Evolutionary conservation across 2,329 filamentous ascomycete species (phyloP).

Genomic region (Aspergillus versicolor): DNA sequence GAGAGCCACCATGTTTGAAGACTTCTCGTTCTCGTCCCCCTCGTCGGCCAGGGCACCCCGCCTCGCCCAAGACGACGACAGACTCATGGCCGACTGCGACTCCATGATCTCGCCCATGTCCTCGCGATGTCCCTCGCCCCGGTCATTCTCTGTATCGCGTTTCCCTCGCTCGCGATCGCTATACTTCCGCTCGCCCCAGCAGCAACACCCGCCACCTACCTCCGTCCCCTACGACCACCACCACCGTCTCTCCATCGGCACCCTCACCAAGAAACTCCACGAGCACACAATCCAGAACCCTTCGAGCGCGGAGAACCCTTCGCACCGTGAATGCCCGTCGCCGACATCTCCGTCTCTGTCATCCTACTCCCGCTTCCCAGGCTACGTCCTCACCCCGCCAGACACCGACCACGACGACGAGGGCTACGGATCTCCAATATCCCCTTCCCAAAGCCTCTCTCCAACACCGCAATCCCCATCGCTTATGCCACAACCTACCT

Average conservation of each 20-base stretch:
- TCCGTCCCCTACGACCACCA: slow-evolving; percentile 43
- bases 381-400: slow-evolving; percentile 37
- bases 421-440: slow-evolving; percentile 55
- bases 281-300: slow-evolving; percentile 38
- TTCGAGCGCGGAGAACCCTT: slow-evolving; percentile 17
- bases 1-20: slow-evolving; percentile 38
- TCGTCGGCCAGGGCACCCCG: slow-evolving; percentile 31
- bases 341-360: slow-evolving; percentile 16
- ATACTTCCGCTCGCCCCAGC: slow-evolving; percentile 34
- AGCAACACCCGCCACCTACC: slow-evolving; percentile 23
- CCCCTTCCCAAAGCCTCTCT: slow-evolving; percentile 43
- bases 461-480: slow-evolving; percentile 25
- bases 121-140: slow-evolving; percentile 45
- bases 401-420: slow-evolving; percentile 42
- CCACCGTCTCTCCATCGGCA: slow-evolving; percentile 40
- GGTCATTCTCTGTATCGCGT: slow-evolving; percentile 27
- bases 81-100: slow-evolving; percentile 37
- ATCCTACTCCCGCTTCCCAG: slow-evolving; percentile 16
- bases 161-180: slow-evolving; percentile 33
- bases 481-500: slow-evolving; percentile 33
- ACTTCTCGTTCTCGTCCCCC: slow-evolving; percentile 42
- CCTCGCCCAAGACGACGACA: slow-evolving; percentile 33
- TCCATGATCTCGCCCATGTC: slow-evolving; percentile 42
- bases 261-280: slow-evolving; percentile 41
- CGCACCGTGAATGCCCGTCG: slow-evolving; percentile 20